These are phyloP conservation scores for Lyophyllum shimeji DNA, from an alignment of 768 basidiomycete genomes.

Conservation along the genomic window DNA sequence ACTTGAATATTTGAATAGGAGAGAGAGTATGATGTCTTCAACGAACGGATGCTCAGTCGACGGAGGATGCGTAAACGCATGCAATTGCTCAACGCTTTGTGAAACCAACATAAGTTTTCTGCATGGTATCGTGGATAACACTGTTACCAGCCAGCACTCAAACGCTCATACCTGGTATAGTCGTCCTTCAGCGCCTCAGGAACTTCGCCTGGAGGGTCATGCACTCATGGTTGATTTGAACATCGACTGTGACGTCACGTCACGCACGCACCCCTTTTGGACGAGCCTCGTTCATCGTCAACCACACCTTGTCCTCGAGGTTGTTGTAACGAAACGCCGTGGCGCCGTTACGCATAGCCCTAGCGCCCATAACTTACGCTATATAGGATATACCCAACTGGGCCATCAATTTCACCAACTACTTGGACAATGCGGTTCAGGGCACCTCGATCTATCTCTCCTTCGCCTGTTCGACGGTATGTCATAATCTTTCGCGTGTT, in stretches of 20 bases:
- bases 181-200: no score
- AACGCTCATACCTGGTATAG: no score
- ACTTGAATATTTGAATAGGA: background rate
- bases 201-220: no score
- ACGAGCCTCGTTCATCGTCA: background rate
- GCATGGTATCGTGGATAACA: no score
- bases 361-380: background rate
- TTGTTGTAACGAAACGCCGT: background rate
- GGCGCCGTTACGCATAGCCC: background rate
- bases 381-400: background rate
- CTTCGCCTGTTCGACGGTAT: slow-evolving; percentile 16
- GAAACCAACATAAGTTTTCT: no score
- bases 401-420: background rate
- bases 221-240: no score
- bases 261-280: background rate
- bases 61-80: background rate
- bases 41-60: background rate
- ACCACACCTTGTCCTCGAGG: background rate
- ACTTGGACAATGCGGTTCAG: slow-evolving; percentile 47
- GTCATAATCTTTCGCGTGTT: background rate
- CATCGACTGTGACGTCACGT: background rate
- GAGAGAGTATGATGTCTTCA: background rate
- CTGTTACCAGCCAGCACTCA: no score
- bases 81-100: background rate
- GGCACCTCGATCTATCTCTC: slow-evolving; percentile 29